Evolutionary conservation across 495 filamentous ascomycete genomes (phyloP).

Genomic region (Penicillium malachiteum): DNA sequence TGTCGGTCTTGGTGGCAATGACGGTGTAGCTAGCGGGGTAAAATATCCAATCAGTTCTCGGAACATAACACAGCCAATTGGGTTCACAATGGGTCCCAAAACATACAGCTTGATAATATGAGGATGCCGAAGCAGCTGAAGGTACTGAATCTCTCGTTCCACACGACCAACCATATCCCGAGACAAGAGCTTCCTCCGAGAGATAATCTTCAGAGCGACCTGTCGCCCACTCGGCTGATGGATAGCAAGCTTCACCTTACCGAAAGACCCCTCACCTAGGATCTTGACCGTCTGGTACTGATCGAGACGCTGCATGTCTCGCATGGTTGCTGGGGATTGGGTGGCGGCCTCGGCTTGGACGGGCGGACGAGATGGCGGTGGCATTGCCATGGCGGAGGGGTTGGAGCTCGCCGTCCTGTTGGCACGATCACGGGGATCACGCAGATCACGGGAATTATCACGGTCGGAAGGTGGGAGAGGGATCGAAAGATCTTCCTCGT

Average conservation of each 20-base stretch:
- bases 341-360: constrained; percentile 33
- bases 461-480: constrained; percentile 68
- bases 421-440: constrained; percentile 35
- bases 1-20: constrained; percentile 87
- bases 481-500: constrained; percentile 92
- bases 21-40: constrained; percentile 73
- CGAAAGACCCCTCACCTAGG: constrained; percentile 93
- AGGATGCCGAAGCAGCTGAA: constrained; percentile 91
- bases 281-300: constrained; percentile 88
- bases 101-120: constrained; percentile 96
- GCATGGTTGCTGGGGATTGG: constrained; percentile 46
- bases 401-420: constrained; percentile 29
- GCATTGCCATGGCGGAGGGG: constrained; percentile 48
- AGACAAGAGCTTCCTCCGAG: constrained; percentile 89
- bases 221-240: constrained; percentile 88
- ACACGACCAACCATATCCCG: constrained; percentile 96
- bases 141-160: constrained; percentile 96
- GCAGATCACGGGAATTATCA: constrained; percentile 36
- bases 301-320: constrained; percentile 75
- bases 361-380: constrained; percentile 43
- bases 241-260: constrained; percentile 95
- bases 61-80: not conserved
- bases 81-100: not conserved
- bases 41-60: constrained; percentile 12
- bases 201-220: constrained; percentile 96